phyloP scores from a whole-genome alignment of 495 filamentous ascomycete species.

The Xylaria castorea region DNA sequence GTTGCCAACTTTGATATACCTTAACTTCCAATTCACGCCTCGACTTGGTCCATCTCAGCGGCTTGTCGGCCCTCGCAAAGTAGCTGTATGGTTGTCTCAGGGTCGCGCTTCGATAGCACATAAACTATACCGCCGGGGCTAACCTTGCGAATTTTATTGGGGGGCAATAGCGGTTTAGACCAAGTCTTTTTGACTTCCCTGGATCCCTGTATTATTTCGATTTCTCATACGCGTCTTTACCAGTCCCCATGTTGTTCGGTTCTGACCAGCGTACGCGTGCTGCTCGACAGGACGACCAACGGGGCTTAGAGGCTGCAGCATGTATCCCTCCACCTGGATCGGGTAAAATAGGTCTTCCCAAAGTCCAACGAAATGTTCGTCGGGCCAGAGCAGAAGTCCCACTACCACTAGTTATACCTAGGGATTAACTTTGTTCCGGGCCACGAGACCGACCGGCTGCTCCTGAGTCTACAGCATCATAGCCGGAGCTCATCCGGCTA shows the following conservation, averaged over 20 bases:
- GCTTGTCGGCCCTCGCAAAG: neutral
- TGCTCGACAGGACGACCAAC: neutral
- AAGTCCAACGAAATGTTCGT: neutral
- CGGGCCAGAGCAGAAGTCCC: neutral
- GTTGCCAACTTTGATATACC: neutral
- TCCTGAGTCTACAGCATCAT: slow-evolving; percentile 50
- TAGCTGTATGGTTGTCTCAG: neutral
- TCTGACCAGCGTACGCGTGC: too few species aligned
- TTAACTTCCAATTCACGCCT: too few species aligned
- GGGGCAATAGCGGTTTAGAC: neutral
- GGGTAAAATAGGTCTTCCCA: neutral
- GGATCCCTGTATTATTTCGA: neutral
- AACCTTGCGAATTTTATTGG: neutral
- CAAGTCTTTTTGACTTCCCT: neutral
- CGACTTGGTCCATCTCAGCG: neutral
- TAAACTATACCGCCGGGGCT: neutral
- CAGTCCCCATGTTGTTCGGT: too few species aligned
- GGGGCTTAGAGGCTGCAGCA: neutral
- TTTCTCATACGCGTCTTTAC: neutral
- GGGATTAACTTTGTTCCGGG: neutral
- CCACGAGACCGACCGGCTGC: slow-evolving; percentile 33
- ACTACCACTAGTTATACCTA: neutral
- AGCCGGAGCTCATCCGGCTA: slow-evolving; percentile 42
- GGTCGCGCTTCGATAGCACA: slow-evolving; percentile 1
- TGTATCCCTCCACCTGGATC: neutral